Evolutionary conservation across 2,329 filamentous ascomycete genomes (phyloP), one percentile per base, ranked within the genome.

Genomic region (Colletotrichum limetticola): DNA sequence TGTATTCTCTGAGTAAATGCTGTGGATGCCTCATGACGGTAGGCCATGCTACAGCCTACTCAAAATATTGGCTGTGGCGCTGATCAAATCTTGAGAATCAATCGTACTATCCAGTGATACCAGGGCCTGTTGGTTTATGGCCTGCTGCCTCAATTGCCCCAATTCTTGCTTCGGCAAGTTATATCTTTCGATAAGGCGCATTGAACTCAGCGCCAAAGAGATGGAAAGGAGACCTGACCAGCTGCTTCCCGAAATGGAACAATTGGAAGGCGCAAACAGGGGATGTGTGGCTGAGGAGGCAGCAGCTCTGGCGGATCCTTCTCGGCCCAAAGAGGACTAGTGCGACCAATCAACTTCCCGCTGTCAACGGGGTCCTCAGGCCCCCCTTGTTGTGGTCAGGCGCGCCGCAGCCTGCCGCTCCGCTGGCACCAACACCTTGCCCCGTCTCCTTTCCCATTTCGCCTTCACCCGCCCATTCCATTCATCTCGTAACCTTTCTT

Each of bases 361-460:
- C 42, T 49, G 42, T 22, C 42, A 49, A 49, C 19, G 16, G 42
- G 42, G 42, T 49, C 60, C 60, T 62, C 46, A n/a, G 60, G 42
- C 66, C 56, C 60, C 60, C 70, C 60, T 70, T 70, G 71, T 71
- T 71, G 60, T 72, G 68, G 66, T 73, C 71, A 73, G 71, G 71
- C 71, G 67, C 66, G 71, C 71, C 49, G 62, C 52, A 56, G 59
- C n/a, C 58, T 61, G 58, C 56, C 58, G 65, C 65, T 63, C 69
- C 42, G 37, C 59, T 52, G 57, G 68, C 68, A 68, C 67, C 65
- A 63, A 24, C 32, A 35, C 32, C 32, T 35, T 12, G 71, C 28
- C 59, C 42, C 55, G 57, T 69, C 66, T 60, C 71, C 71, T 73
- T 73, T 73, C 71, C 71, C 66, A 66, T 71, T 66, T 66, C 66